Evolutionary conservation across 495 filamentous ascomycete species (phyloP), one percentile per base, ranked within the genome.

Genomic region (Penicillium alfredii): DNA sequence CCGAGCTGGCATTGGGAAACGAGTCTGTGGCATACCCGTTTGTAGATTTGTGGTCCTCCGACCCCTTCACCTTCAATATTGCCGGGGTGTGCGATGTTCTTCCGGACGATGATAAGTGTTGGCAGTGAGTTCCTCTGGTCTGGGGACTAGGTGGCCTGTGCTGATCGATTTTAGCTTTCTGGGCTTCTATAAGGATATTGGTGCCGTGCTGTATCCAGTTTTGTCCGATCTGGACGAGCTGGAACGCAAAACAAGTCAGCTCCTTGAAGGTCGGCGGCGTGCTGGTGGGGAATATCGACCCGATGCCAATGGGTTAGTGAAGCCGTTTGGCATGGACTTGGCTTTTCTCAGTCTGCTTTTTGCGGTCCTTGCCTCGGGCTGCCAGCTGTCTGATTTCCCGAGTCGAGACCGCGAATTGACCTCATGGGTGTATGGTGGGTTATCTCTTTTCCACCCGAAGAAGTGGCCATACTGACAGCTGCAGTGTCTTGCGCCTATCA

Each of bases 1-100:
- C 84, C 7, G 80, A 89, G 12, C 75, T 93, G 24, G 86, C 84
- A 11, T 66, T 93, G 31, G 85, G 87, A 44, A 88, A 87, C 45
- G 82, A 86, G 33, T 71, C 72, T 13, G 81, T 81, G 10, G 81
- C 83, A 24, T 93, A 89, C 53, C 86, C 86, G 6, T 81, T 93
- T 41, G 72, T 78, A 10, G 76, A 78, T 51, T 59, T 80, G 17
- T 80, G 76, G 76, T 66, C 73, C 4, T 74, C 72, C 0, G 72
- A 76, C 49, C 84, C 84, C 47, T 83, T 75, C 6, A 71, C 78
- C 3, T 74, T 78, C 15, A 78, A 86, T 48, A 77, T 86, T 12
- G 76, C 79, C 36, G 77, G 76, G 23, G 71, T 89, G 8, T 79
- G 80, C 15, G 70, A 66, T 24, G 79, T 86, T 29, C 73, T 93